These are phyloP conservation scores for Picea abies DNA, from an alignment of 83 land plant genomes.

Conservation along the genomic window DNA sequence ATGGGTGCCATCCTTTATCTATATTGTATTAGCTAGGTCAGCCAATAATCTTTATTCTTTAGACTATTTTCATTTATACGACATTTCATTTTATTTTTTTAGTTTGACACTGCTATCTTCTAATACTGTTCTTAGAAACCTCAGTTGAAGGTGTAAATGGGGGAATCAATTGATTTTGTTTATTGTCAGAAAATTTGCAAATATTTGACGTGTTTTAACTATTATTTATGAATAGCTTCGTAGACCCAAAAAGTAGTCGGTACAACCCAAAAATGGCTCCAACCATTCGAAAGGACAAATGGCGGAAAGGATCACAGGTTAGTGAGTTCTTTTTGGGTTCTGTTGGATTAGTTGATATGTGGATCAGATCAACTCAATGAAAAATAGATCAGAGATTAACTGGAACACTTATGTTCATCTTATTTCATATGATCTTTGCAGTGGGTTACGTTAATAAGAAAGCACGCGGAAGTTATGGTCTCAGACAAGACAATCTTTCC, in stretches of 20 bases:
- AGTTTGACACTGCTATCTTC: too few relatives aligned
- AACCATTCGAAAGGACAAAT: constrained; percentile 65
- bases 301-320: constrained; percentile 99
- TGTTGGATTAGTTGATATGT: not conserved
- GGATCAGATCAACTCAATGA: not conserved
- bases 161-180: not conserved
- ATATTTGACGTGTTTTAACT: constrained; percentile 3
- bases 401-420: not conserved
- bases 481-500: constrained; percentile 72
- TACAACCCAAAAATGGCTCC: constrained; percentile 95
- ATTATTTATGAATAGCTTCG: constrained; percentile 61
- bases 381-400: not conserved
- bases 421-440: constrained; percentile 20
- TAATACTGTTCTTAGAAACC: not conserved
- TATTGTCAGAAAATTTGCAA: not conserved
- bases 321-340: not conserved
- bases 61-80: not conserved
- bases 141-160: not conserved
- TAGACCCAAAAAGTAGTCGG: constrained; percentile 78
- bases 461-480: constrained; percentile 77
- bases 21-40: not conserved
- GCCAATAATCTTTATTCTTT: not conserved
- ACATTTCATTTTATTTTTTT: too few relatives aligned
- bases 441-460: constrained; percentile 69
- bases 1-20: not conserved